A percentile compares a stretch with the other conserved stretches of the same genome.
Evolutionary conservation across 176 grass and related monocot species (phyloP).

Genomic region (Bothriochloa decipiens): DNA sequence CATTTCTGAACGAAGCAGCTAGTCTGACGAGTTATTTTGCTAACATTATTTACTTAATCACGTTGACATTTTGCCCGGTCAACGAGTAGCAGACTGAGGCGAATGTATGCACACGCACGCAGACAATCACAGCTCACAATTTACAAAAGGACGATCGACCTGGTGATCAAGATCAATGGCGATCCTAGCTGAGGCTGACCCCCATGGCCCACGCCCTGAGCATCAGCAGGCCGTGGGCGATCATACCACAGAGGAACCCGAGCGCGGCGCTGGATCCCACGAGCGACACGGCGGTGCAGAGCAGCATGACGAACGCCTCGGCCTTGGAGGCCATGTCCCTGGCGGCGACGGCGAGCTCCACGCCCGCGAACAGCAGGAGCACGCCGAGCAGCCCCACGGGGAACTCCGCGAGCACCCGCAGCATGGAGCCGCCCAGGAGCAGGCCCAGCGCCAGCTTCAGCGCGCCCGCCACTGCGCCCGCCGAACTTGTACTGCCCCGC

Average conservation of each 20-base stretch:
- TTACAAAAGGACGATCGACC: neutral
- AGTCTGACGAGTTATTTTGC: neutral
- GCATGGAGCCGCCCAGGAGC: constrained; percentile 63
- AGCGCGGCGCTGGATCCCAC: constrained; percentile 86
- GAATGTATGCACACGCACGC: neutral
- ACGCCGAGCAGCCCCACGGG: constrained; percentile 76
- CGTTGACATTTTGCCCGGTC: neutral
- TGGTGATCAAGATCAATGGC: neutral
- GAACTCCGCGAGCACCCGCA: constrained; percentile 65
- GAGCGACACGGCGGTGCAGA: constrained; percentile 75
- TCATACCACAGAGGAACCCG: constrained; percentile 72
- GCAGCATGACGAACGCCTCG: constrained; percentile 80
- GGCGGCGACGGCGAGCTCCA: constrained; percentile 70
- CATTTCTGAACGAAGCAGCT: too few relatives aligned
- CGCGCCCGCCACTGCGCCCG: constrained; percentile 67
- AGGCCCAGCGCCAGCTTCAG: constrained; percentile 70
- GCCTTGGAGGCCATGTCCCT: constrained; percentile 78
- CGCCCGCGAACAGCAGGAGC: constrained; percentile 82
- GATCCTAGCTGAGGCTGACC: neutral
- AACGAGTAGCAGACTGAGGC: neutral
- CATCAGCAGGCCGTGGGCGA: constrained; percentile 55
- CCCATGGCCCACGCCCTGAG: constrained; percentile 46
- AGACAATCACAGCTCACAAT: neutral
- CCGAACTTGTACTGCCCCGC: constrained; percentile 91
- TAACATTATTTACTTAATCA: neutral